Base-by-base conservation (phyloP, 768 basidiomycete genomes). In the Leccinum variicolor region DNA sequence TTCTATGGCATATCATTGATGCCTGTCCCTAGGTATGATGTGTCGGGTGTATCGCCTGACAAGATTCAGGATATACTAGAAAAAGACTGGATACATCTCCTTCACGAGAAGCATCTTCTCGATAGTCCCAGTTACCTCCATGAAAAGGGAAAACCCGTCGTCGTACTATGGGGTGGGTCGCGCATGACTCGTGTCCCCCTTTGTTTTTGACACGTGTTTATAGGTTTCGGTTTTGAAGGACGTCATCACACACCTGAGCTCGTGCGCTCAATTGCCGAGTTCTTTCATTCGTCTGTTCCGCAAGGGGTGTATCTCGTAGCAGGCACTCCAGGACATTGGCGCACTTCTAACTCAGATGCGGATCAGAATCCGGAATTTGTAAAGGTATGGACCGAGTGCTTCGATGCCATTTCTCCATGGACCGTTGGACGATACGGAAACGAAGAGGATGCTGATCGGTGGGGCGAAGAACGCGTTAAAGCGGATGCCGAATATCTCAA, bases 331-430 rank as follows among this genome's bases (percentile, higher is more conserved):
- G 79, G 87, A 0, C 81, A 87, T 62, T 93, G 92, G 92, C 83
- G 91, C 23, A 85, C 86, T 0, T 80, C 84, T 7, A 76, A 77
- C 26, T 80, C 81, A 26, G 92, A 94, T 64, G 85, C 87, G 0
- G 88, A 92, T 68, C 76, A 75, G 2, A 80, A 90, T 59, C 82
- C 83, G 0, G 86, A 73, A 7, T 92, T 89, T 59, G 63, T 85
- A 13, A 75, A 82, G 50, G 78, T 90, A 10, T 92, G 87, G 85
- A 74, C 90, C 10, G 84, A 85, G n/a, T 84, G 84, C 23, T 89
- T 91, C 58, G 89, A 91, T 59, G 87, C 88, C 4, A 81, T 92
- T 55, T 87, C 85, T 21, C 92, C 92, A 7, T 93, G 91, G 91
- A 90, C 86, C 6, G 79, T 93, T 10, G 92, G 91, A 4, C 76